Conservation (phyloP, 306 rosid species). For the Pterocarpus macrocarpus region DNA sequence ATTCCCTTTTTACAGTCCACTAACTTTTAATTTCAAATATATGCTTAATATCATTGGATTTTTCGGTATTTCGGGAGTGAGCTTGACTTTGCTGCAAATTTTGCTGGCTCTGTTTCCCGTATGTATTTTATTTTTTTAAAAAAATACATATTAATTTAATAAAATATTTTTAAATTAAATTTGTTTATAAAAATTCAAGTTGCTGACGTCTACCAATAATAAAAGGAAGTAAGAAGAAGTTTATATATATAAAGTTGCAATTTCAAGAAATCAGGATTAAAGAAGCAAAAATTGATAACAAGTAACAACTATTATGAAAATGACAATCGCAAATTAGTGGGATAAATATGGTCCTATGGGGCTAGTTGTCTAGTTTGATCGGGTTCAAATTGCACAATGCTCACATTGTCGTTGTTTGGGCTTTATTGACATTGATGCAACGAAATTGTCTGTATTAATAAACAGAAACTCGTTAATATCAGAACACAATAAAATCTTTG, state of each 20-base stretch:
- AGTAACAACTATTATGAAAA: conserved; percentile 14
- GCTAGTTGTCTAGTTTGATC: conserved; percentile 34
- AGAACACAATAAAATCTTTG: conserved; percentile 16
- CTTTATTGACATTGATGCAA: conserved; percentile 47
- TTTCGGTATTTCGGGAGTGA: background rate
- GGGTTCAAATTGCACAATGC: conserved; percentile 13
- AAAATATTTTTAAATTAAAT: background rate
- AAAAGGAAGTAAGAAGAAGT: conserved; percentile 20
- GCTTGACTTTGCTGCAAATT: background rate
- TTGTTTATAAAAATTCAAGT: background rate
- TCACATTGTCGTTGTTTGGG: conserved; percentile 35
- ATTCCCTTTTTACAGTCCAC: too few relatives aligned
- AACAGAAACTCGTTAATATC: background rate
- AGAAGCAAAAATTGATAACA: conserved; percentile 19
- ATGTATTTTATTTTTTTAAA: too few relatives aligned
- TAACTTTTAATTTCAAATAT: too few relatives aligned
- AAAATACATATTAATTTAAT: too few relatives aligned
- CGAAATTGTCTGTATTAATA: conserved; percentile 43
- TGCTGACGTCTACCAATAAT: background rate
- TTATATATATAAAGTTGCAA: conserved; percentile 22
- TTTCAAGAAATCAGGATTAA: conserved; percentile 23
- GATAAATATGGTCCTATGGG: conserved; percentile 31
- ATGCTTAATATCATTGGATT: background rate
- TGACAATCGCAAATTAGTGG: conserved; percentile 29
- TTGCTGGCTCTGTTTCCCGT: background rate